A percentile compares a stretch with the other conserved stretches of the same genome.
phyloP scores from a whole-genome alignment of 2,329 filamentous ascomycete genomes.

The Akanthomyces dipterigenus region DNA sequence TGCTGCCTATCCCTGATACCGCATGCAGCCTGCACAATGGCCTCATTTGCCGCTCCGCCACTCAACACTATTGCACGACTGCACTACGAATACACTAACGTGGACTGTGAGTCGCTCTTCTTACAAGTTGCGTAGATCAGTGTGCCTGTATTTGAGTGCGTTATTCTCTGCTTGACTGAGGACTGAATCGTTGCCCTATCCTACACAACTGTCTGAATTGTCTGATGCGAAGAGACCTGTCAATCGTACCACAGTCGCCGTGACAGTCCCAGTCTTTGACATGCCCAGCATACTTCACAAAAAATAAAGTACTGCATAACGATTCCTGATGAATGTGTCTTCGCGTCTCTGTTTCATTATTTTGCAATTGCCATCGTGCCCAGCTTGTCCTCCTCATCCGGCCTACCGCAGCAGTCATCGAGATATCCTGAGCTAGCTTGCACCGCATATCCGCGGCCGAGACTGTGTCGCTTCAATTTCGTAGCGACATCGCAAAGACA shows the following conservation, averaged over 20 bases:
- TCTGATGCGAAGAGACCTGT: too few relatives aligned
- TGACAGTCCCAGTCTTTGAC: too few relatives aligned
- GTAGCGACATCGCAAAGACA: background rate
- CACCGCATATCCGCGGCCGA: background rate
- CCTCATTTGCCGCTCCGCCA: background rate
- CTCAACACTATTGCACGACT: background rate
- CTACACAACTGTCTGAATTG: background rate
- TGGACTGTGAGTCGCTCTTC: background rate
- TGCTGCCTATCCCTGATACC: background rate
- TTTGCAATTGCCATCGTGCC: too few relatives aligned
- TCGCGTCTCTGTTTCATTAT: too few relatives aligned
- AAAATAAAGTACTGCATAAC: too few relatives aligned
- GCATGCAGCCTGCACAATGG: background rate
- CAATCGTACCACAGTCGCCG: too few relatives aligned
- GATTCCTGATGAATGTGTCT: too few relatives aligned
- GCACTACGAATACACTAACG: too few relatives aligned
- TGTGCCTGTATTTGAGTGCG: background rate
- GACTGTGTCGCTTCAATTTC: background rate
- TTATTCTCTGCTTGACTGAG: background rate
- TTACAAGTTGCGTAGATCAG: background rate
- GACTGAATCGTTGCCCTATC: background rate
- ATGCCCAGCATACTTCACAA: too few relatives aligned
- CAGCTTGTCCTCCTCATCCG: too few relatives aligned
- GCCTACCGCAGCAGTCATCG: too few relatives aligned
- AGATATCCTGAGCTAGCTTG: background rate